Base-by-base conservation (phyloP, 176 grass and related monocot species). In the Oryza longistaminata region DNA sequence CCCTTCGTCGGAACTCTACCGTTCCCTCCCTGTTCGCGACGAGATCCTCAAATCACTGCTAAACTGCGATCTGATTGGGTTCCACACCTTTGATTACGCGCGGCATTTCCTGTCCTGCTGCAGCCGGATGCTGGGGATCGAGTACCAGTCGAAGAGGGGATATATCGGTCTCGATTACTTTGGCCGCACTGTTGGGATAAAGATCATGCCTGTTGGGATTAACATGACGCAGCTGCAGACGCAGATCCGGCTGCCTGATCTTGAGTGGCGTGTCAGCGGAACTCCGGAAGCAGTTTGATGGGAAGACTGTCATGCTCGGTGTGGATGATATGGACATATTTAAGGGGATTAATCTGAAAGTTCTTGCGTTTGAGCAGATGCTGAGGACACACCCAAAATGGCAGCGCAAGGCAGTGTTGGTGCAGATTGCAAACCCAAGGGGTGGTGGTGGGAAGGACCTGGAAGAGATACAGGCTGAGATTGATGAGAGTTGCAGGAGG, bases 111-210 rank as follows among this genome's bases (percentile, higher is more conserved):
- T 90, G 5, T 87, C 88, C 55, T 90, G 88, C 24, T 90, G 88
- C 88, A 87, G 88, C 46, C 88, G 84, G 84, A 87, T 90, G 88
- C 88, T 90, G 46, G 88, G 88, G n/a, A 55, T 90, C 48, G 88
- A 90, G 61, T 87, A 90, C 79, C 84, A 90, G 9, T 90, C 88
- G 68, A 90, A 90, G 84, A 90, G 88, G 80, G 88, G 88, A 0
- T 90, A 90, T 48, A 90, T 90, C 40, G 88, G 88, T 0, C 74
- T 90, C 14, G 88, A 90, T 68, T 90, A 90, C 68, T 90, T 87
- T 74, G 88, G 88, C 29, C 84, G 88, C 68, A 90, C 88, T 0
- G 88, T 90, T 26, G 84, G 88, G 68, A 87, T 90, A 17, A 90
- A 90, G 68, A 90, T 90, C 84, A 90, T 90, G 88, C 84, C 84